Evolutionary conservation across 176 grass and related monocot genomes (phyloP).

Genomic region (Phyllostachys edulis): DNA sequence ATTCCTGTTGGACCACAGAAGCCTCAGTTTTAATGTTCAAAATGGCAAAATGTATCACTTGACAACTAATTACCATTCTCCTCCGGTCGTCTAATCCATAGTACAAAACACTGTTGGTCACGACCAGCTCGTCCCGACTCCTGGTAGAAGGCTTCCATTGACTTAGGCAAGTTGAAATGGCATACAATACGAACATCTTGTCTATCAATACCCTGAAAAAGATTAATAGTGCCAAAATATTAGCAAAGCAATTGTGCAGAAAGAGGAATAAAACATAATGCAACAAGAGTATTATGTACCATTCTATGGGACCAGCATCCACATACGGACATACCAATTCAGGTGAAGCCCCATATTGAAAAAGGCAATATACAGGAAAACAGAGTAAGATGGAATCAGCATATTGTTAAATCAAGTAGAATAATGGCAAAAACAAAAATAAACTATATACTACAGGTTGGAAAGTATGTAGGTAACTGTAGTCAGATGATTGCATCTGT

Average conservation of each 20-base stretch:
- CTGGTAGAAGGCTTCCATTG: conserved; percentile 97
- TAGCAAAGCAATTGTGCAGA: conserved; percentile 29
- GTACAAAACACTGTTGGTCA: conserved; percentile 85
- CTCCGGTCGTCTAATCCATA: conserved; percentile 81
- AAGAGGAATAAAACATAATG: not conserved
- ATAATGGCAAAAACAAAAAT: conserved; percentile 7
- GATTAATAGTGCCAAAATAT: conserved; percentile 25
- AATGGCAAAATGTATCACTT: conserved; percentile 1
- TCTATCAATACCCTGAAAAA: conserved; percentile 91
- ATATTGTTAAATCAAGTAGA: not conserved
- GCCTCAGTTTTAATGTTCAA: conserved; percentile 27
- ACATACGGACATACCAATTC: conserved; percentile 24
- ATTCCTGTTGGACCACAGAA: conserved; percentile 59
- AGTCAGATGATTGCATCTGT: not conserved
- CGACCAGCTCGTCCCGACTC: conserved; percentile 89
- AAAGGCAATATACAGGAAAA: conserved; percentile 30
- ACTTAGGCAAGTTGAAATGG: conserved; percentile 93
- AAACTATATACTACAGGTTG: conserved; percentile 1
- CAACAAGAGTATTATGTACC: conserved; percentile 49
- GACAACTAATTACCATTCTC: conserved; percentile 68
- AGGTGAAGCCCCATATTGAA: not conserved
- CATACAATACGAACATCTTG: conserved; percentile 95
- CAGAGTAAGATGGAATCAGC: not conserved
- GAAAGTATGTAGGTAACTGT: conserved; percentile 16
- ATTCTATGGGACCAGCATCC: conserved; percentile 55